Conservation (phyloP, 495 filamentous ascomycete genomes). For the Cenococcum geophilum region DNA sequence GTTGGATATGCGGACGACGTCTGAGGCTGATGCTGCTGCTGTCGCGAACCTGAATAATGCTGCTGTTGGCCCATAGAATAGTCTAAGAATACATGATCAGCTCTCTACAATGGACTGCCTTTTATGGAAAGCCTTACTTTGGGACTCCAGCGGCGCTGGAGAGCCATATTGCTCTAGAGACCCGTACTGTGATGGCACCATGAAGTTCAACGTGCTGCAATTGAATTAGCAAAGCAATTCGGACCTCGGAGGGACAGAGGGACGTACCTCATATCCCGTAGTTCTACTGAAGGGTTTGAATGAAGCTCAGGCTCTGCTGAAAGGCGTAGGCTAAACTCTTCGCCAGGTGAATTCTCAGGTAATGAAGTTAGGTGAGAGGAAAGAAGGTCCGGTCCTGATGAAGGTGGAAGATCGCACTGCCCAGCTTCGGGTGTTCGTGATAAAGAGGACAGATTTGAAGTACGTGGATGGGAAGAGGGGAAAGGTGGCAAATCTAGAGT, state of each 20-base stretch:
- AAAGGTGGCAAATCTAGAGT: constrained; percentile 21
- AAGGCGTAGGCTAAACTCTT: constrained; percentile 21
- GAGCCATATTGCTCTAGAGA: constrained; percentile 24
- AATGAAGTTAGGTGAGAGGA: constrained; percentile 19
- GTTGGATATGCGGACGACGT: constrained; percentile 17
- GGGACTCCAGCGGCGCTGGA: constrained; percentile 18
- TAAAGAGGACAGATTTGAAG: constrained; percentile 5
- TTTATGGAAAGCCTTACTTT: constrained; percentile 7
- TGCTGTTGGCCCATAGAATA: constrained; percentile 20
- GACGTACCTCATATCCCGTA: constrained; percentile 31
- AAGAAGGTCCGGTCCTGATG: constrained; percentile 12
- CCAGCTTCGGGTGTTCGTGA: background rate
- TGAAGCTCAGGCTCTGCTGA: constrained; percentile 16
- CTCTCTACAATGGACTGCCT: background rate
- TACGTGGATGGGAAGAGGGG: constrained; percentile 14
- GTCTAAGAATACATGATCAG: constrained; percentile 9
- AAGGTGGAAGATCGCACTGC: background rate
- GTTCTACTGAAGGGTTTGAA: constrained; percentile 21
- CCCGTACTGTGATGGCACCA: constrained; percentile 29
- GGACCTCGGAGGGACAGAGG: background rate
- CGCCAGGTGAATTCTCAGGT: constrained; percentile 9
- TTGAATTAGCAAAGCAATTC: constrained; percentile 3
- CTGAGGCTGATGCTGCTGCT: constrained; percentile 11
- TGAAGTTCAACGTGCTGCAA: constrained; percentile 26
- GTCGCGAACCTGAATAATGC: constrained; percentile 14